Conservation (phyloP, 1,284 basidiomycete species). For the Sanguinoderma infundibulare region DNA sequence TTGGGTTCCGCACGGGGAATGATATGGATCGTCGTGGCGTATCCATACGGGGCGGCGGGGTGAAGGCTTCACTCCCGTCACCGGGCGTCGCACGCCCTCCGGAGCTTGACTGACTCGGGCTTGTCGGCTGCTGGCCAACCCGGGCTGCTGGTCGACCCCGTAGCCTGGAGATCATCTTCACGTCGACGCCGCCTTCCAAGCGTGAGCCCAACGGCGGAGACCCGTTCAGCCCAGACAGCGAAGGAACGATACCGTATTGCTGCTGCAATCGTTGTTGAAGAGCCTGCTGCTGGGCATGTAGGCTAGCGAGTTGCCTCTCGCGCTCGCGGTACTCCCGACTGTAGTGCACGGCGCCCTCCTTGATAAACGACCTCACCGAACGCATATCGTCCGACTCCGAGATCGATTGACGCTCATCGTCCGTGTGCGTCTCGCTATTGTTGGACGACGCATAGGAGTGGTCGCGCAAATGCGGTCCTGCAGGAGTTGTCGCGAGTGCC, state of each 20-base stretch:
- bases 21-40: constrained; percentile 41
- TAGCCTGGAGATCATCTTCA: constrained; percentile 30
- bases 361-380: constrained; percentile 64
- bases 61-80: constrained; percentile 24
- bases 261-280: constrained; percentile 17
- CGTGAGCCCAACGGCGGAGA: constrained; percentile 16
- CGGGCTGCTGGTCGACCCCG: constrained; percentile 31
- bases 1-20: constrained; percentile 36
- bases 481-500: constrained; percentile 68
- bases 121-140: constrained; percentile 21
- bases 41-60: constrained; percentile 35
- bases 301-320: constrained; percentile 21
- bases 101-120: constrained; percentile 13
- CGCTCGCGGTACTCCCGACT: constrained; percentile 26
- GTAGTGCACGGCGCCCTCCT: constrained; percentile 38
- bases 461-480: constrained; percentile 55
- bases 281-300: constrained; percentile 23
- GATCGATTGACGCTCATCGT: constrained; percentile 60
- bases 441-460: constrained; percentile 52
- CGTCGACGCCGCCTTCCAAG: constrained; percentile 27
- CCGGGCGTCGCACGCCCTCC: constrained; percentile 11
- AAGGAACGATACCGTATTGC: constrained; percentile 25
- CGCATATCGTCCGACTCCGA: constrained; percentile 68
- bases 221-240: constrained; percentile 20
- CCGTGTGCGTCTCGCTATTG: constrained; percentile 64